A percentile compares a stretch with the other conserved stretches of the same genome.
These are phyloP conservation scores for Picochlorum sp. DNA, from an alignment of 139 green algal species.

Conservation along the genomic window DNA sequence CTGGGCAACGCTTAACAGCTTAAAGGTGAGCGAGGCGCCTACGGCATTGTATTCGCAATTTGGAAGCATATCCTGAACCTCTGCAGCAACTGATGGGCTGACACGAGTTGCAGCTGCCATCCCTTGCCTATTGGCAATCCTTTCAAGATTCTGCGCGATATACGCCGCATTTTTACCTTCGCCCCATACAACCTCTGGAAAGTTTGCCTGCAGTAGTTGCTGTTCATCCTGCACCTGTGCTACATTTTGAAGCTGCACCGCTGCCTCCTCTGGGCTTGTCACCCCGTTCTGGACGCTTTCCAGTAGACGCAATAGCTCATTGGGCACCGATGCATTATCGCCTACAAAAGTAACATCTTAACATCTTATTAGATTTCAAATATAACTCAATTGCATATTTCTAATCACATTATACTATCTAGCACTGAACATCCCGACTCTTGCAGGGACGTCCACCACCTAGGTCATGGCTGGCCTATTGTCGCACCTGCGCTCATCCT, in stretches of 20 bases:
- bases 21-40: conserved; percentile 20
- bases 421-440: no score
- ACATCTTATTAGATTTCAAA: no score
- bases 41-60: conserved; percentile 39
- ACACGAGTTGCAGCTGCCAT: conserved; percentile 54
- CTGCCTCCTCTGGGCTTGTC: conserved; percentile 8
- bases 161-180: conserved; percentile 36
- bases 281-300: conserved; percentile 14
- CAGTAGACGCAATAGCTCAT: conserved; percentile 13
- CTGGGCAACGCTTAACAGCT: conserved; percentile 16
- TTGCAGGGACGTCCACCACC: no score
- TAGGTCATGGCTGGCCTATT: no score
- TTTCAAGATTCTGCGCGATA: conserved; percentile 30
- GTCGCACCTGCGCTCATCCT: no score
- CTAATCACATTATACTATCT: no score
- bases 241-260: conserved; percentile 14
- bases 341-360: no score
- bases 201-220: conserved; percentile 17
- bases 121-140: conserved; percentile 25
- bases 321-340: not conserved
- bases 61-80: conserved; percentile 9
- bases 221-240: not conserved
- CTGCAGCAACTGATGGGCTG: conserved; percentile 8
- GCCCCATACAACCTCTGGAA: conserved; percentile 52
- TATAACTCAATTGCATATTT: no score